phyloP scores from a whole-genome alignment of 1,284 basidiomycete genomes.

The Sanghuangporus baumii region DNA sequence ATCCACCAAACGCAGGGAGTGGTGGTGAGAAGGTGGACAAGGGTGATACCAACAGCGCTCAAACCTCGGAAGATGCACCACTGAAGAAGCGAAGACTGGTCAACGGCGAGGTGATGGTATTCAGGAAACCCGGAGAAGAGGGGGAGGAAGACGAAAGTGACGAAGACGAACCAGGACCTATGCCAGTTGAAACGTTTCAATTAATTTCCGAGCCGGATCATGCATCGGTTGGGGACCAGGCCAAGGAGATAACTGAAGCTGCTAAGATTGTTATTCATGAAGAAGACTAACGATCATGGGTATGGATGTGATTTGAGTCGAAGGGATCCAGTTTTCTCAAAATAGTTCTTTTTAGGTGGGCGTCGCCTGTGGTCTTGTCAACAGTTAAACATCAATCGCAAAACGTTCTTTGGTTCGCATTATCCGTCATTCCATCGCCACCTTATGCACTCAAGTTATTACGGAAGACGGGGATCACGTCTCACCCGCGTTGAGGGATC shows the following conservation, averaged over 20 bases:
- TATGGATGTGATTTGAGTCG: neutral
- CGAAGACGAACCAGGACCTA: constrained; percentile 16
- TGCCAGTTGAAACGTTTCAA: constrained; percentile 7
- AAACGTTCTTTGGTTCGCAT: too few relatives aligned
- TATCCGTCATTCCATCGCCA: too few relatives aligned
- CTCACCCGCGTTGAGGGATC: too few relatives aligned
- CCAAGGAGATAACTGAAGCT: constrained; percentile 17
- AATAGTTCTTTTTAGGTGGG: too few relatives aligned
- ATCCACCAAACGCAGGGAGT: neutral
- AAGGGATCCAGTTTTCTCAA: neutral
- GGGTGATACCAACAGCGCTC: neutral
- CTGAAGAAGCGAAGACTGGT: constrained; percentile 42
- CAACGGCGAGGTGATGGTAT: constrained; percentile 36
- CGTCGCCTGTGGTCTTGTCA: too few relatives aligned
- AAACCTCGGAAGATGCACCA: constrained; percentile 28
- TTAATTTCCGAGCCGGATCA: constrained; percentile 6
- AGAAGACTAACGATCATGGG: constrained; percentile 19
- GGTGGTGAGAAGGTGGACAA: neutral
- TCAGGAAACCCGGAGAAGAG: constrained; percentile 34
- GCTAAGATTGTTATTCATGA: constrained; percentile 24
- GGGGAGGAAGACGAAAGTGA: constrained; percentile 27
- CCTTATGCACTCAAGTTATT: too few relatives aligned
- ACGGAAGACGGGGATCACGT: too few relatives aligned
- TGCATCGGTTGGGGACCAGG: constrained; percentile 10
- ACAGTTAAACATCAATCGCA: too few relatives aligned